Percentiles rank a stretch among this genome's conserved stretches.
Evolutionary conservation across 345 rosid genomes (phyloP).

Genomic region (Mercurialis annua): DNA sequence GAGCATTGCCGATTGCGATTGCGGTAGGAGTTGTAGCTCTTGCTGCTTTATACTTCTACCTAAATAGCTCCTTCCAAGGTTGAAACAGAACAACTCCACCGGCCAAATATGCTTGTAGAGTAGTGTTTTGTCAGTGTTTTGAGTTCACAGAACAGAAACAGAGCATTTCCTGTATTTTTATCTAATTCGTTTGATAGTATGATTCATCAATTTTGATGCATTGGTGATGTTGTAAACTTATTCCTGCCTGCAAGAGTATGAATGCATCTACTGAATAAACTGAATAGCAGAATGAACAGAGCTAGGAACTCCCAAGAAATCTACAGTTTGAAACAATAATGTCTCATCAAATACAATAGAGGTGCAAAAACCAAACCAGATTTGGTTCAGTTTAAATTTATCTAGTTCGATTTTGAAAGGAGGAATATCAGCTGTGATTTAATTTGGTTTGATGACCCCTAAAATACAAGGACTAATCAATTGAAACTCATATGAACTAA

Average conservation of each 20-base stretch:
- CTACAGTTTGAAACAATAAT: neutral
- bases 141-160: neutral
- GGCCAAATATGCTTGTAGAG: neutral
- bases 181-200: neutral
- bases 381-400: no score
- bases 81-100: neutral
- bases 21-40: constrained; percentile 64
- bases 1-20: constrained; percentile 66
- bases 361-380: no score
- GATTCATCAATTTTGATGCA: no score
- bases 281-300: neutral
- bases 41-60: constrained; percentile 72
- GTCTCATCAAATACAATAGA: no score
- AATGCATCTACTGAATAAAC: neutral
- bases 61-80: constrained; percentile 43
- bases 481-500: neutral
- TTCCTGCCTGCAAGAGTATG: no score
- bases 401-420: no score
- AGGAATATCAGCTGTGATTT: no score
- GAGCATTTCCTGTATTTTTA: constrained; percentile 16
- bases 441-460: no score
- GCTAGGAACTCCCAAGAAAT: neutral
- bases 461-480: neutral
- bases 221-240: no score
- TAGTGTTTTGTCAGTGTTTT: neutral